These are phyloP conservation scores for Amoebophrya sp. DNA, from an alignment of 169 alveolate species.

Conservation along the genomic window DNA sequence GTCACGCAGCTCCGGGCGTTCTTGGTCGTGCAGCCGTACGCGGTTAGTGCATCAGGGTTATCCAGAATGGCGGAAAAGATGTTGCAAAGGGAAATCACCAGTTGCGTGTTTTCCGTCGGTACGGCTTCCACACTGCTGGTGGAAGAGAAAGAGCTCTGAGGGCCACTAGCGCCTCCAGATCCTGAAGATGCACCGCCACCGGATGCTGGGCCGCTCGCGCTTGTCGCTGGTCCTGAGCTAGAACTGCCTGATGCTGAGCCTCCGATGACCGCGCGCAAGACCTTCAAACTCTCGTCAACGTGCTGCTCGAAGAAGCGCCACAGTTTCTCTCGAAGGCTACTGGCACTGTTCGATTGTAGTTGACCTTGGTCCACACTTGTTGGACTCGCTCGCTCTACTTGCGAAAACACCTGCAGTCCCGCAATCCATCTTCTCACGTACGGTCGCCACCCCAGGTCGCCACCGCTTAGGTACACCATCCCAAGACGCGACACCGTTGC, in stretches of 20 bases:
- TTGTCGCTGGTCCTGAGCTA: too few species aligned
- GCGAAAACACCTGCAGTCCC: too few species aligned
- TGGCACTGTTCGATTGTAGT: too few species aligned
- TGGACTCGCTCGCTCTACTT: too few species aligned
- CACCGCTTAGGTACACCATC: slow-evolving; percentile 78
- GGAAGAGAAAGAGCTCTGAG: too few species aligned
- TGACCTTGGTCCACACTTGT: too few species aligned
- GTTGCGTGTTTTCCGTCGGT: slow-evolving; percentile 54
- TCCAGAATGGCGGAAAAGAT: slow-evolving; percentile 57
- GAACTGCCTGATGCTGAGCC: too few species aligned
- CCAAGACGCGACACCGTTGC: slow-evolving; percentile 94
- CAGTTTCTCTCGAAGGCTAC: neutral
- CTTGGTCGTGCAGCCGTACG: slow-evolving; percentile 55
- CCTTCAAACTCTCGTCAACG: slow-evolving; percentile 50
- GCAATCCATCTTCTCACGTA: slow-evolving; percentile 79
- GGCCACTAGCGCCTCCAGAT: too few species aligned
- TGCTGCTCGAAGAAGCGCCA: slow-evolving; percentile 38
- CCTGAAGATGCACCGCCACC: too few species aligned
- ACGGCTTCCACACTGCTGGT: slow-evolving; percentile 54
- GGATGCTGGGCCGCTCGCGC: too few species aligned
- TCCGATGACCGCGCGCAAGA: slow-evolving; percentile 44
- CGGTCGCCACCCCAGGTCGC: slow-evolving; percentile 83
- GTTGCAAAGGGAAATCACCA: slow-evolving; percentile 57
- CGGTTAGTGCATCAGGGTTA: slow-evolving; percentile 39
- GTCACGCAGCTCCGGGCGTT: too few species aligned